A percentile compares a stretch with the other conserved stretches of the same genome.
Conservation (phyloP, 202 grass and related monocot species). For the Saccharum hybrid region DNA sequence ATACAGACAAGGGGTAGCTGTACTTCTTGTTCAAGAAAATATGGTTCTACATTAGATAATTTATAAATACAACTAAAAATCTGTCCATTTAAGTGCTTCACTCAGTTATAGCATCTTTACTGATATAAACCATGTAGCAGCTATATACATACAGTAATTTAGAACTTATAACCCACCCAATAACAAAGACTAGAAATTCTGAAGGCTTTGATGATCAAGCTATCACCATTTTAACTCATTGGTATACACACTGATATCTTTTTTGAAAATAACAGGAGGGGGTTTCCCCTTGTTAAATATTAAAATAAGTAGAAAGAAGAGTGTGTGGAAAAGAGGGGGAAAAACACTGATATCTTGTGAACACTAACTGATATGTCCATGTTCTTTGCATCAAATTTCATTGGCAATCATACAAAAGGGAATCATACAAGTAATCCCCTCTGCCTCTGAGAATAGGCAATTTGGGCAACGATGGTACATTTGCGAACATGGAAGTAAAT, state of each 20-base stretch:
- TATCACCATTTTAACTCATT: slow-evolving; percentile 5
- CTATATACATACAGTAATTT: slow-evolving; percentile 19
- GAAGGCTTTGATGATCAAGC: background rate
- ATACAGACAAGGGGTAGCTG: background rate
- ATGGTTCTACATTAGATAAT: background rate
- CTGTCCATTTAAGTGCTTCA: background rate
- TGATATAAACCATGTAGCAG: slow-evolving; percentile 12
- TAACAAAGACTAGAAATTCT: slow-evolving; percentile 10
- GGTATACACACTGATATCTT: background rate
- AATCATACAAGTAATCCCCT: background rate
- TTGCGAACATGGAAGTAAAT: slow-evolving; percentile 33
- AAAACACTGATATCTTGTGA: slow-evolving; percentile 4
- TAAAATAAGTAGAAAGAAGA: background rate
- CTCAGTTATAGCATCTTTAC: slow-evolving; percentile 14
- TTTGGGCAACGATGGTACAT: background rate
- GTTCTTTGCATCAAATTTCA: slow-evolving; percentile 29
- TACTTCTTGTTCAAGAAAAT: slow-evolving; percentile 13
- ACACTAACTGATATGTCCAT: background rate
- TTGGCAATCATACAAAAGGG: background rate
- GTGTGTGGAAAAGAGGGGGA: background rate
- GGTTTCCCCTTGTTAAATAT: background rate
- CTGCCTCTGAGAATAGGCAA: slow-evolving; percentile 1
- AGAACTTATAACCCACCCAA: background rate
- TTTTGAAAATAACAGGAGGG: background rate
- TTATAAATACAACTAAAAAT: background rate